A percentile compares a stretch with the other conserved stretches of the same genome.
phyloP scores from a whole-genome alignment of 345 rosid species.

The Citrus reticulata region DNA sequence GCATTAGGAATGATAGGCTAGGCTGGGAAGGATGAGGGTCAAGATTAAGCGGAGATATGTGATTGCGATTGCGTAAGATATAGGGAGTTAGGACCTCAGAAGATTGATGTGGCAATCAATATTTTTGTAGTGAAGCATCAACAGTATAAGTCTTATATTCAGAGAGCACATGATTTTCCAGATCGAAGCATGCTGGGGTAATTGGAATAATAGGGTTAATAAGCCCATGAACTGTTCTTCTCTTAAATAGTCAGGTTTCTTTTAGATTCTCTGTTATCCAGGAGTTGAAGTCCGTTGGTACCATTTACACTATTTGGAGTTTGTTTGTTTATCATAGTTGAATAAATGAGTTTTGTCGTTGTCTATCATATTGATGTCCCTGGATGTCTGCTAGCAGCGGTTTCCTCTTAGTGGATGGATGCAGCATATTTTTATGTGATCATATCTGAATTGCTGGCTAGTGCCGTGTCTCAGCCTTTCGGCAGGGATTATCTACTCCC shows the following conservation, averaged over 20 bases:
- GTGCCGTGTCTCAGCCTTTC: neutral
- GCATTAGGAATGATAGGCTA: neutral
- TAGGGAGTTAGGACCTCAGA: conserved; percentile 12
- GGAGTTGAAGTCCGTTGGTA: conserved; percentile 7
- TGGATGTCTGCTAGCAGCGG: neutral
- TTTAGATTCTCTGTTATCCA: conserved; percentile 2
- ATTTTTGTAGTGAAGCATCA: neutral
- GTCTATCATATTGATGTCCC: conserved; percentile 13
- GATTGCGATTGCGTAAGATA: conserved; percentile 8
- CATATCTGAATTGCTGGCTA: conserved; percentile 2
- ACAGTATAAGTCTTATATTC: neutral
- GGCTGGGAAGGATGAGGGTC: conserved; percentile 16
- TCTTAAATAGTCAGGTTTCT: neutral
- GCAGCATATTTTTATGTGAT: conserved; percentile 5
- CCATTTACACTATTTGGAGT: conserved; percentile 6
- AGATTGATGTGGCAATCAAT: neutral
- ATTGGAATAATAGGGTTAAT: neutral
- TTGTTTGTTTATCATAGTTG: conserved; percentile 13
- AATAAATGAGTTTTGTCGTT: conserved; percentile 6
- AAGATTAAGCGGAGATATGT: conserved; percentile 9
- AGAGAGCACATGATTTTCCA: neutral
- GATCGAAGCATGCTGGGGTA: neutral
- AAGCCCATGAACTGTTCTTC: conserved; percentile 3
- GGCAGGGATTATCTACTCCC: conserved; percentile 8
- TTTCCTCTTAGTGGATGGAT: neutral